phyloP scores from a whole-genome alignment of 495 filamentous ascomycete genomes.

The Penicillium taxi region DNA sequence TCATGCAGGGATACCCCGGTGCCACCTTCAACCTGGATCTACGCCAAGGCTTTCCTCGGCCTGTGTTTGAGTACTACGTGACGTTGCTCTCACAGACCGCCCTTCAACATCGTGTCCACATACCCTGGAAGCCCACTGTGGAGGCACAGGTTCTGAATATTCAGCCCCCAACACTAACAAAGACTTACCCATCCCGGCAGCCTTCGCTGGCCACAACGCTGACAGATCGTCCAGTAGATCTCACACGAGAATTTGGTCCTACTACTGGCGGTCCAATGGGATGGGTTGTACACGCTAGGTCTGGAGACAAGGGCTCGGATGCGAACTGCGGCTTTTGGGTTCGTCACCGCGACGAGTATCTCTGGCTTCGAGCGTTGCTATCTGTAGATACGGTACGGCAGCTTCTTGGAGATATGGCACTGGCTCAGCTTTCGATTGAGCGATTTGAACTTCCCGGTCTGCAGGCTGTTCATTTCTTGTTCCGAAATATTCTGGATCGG shows the following conservation, averaged over 20 bases:
- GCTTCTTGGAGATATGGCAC: constrained; percentile 36
- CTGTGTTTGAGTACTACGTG: constrained; percentile 38
- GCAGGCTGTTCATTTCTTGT: constrained; percentile 46
- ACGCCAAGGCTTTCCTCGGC: constrained; percentile 30
- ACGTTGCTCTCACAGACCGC: constrained; percentile 32
- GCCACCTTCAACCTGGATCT: constrained; percentile 36
- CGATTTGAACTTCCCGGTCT: constrained; percentile 42
- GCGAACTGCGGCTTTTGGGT: constrained; percentile 50
- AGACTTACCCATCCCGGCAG: constrained; percentile 29
- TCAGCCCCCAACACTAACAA: constrained; percentile 23
- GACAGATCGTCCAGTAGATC: constrained; percentile 6
- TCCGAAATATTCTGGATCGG: constrained; percentile 46
- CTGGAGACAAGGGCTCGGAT: constrained; percentile 47
- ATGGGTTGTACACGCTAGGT: constrained; percentile 41
- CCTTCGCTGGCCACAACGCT: constrained; percentile 19
- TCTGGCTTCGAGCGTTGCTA: constrained; percentile 43
- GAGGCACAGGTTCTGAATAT: constrained; percentile 21
- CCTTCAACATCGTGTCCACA: constrained; percentile 31
- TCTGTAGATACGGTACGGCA: constrained; percentile 28
- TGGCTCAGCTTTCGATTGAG: constrained; percentile 38
- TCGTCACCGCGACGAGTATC: constrained; percentile 40
- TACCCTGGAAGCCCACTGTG: constrained; percentile 30
- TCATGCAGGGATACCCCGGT: constrained; percentile 38
- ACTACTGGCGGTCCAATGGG: constrained; percentile 37
- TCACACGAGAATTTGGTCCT: constrained; percentile 29